Conservation (phyloP, 2,329 filamentous ascomycete species). For the Alternaria sp. region DNA sequence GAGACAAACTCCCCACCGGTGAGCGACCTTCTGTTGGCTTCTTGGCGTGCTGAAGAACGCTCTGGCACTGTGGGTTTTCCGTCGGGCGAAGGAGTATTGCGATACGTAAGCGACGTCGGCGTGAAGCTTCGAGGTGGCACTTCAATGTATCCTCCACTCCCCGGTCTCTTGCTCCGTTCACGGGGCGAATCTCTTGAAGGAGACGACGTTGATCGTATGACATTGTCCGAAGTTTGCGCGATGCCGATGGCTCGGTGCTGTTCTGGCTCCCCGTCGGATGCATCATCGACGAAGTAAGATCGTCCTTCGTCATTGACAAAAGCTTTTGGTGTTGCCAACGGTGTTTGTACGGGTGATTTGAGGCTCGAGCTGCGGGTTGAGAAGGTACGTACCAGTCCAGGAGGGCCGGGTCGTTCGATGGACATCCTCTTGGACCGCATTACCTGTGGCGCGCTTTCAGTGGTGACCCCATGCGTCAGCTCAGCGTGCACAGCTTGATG, state of each 20-base stretch:
- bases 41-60: constrained; percentile 32
- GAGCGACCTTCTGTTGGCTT: constrained; percentile 26
- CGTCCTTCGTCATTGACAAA: constrained; percentile 28
- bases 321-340: constrained; percentile 28
- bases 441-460: constrained; percentile 42
- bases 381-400: constrained; percentile 47
- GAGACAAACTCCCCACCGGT: constrained; percentile 15
- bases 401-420: constrained; percentile 45
- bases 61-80: constrained; percentile 30
- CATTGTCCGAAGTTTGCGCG: constrained; percentile 54
- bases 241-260: constrained; percentile 52
- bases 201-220: constrained; percentile 43
- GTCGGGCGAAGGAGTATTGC: constrained; percentile 43
- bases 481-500: constrained; percentile 23
- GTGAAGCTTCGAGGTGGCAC: constrained; percentile 38
- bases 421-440: constrained; percentile 50
- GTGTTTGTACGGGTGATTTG: constrained; percentile 34
- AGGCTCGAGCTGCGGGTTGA: constrained; percentile 43
- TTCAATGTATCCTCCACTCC: constrained; percentile 42
- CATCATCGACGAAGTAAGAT: constrained; percentile 43
- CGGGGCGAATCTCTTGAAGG: constrained; percentile 31
- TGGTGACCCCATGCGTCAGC: constrained; percentile 30
- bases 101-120: constrained; percentile 30
- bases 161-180: constrained; percentile 28
- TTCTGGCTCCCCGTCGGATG: constrained; percentile 39